Percentiles rank a stretch among this genome's conserved stretches.
These are phyloP conservation scores for Trametes maxima DNA, from an alignment of 768 basidiomycete species.

Conservation along the genomic window DNA sequence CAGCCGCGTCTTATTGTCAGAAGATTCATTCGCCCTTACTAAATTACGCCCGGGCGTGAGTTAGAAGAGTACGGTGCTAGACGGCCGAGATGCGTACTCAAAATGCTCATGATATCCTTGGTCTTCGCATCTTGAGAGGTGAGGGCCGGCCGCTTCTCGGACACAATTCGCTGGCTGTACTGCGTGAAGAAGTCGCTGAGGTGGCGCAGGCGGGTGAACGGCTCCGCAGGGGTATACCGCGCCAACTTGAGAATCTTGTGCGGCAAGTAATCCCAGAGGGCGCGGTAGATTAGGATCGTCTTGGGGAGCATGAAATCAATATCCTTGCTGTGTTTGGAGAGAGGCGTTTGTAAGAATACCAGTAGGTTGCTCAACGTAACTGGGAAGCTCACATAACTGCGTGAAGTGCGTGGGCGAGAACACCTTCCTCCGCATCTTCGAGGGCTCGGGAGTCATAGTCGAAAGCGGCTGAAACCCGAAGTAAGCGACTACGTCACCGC, in stretches of 20 bases:
- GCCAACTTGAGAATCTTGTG: conserved; percentile 10
- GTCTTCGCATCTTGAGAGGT: conserved; percentile 8
- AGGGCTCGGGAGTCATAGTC: conserved; percentile 23
- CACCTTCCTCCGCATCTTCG: conserved; percentile 8
- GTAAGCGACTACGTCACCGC: background rate
- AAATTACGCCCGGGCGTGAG: no score
- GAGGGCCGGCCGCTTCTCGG: conserved; percentile 5
- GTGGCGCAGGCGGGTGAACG: conserved; percentile 9
- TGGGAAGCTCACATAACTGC: conserved; percentile 19
- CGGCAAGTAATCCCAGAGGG: conserved; percentile 26
- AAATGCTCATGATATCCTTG: conserved; percentile 27
- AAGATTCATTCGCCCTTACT: conserved; percentile 26
- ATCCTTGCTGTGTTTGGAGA: conserved; percentile 5
- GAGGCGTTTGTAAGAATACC: background rate
- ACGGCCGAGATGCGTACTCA: conserved; percentile 6
- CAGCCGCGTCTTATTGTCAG: conserved; percentile 13
- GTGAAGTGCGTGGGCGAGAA: conserved; percentile 20
- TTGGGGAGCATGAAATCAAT: conserved; percentile 5
- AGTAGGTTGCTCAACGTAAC: no score
- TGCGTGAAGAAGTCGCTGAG: conserved; percentile 12
- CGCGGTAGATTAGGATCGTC: conserved; percentile 18
- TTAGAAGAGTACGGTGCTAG: no score
- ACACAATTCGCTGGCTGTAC: conserved; percentile 10
- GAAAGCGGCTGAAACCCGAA: conserved; percentile 22
- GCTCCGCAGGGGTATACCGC: conserved; percentile 16